A percentile compares a stretch with the other conserved stretches of the same genome.
Conservation (phyloP, 805 yeast species). For the Candida hispaniensis region DNA sequence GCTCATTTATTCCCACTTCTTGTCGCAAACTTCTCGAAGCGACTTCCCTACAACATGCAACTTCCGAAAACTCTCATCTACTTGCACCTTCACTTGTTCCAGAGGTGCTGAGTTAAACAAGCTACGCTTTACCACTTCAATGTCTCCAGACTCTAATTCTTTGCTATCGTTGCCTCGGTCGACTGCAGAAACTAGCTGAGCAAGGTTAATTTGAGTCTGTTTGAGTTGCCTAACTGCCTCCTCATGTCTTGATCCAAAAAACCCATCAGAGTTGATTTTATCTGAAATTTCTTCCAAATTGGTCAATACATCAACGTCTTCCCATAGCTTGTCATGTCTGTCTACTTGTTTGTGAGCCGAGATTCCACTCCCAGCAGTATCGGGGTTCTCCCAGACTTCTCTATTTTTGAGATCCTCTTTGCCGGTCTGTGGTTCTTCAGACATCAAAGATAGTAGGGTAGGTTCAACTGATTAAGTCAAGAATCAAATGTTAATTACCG, state of each 20-base stretch:
- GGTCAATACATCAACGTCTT: conserved; percentile 75
- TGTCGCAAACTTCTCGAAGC: conserved; percentile 29
- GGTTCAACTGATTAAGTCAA: too few relatives aligned
- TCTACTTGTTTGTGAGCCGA: conserved; percentile 42
- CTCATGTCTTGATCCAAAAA: conserved; percentile 37
- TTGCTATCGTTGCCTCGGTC: conserved; percentile 24
- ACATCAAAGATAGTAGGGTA: too few relatives aligned
- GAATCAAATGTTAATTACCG: too few relatives aligned
- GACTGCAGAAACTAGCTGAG: conserved; percentile 32
- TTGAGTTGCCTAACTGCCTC: conserved; percentile 44
- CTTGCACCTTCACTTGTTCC: conserved; percentile 39
- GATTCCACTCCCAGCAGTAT: too few relatives aligned
- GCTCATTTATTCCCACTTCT: too few relatives aligned
- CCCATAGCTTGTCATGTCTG: conserved; percentile 70
- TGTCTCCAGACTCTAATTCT: conserved; percentile 26
- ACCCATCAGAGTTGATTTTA: conserved; percentile 27
- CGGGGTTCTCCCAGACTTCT: too few relatives aligned
- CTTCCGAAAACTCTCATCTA: conserved; percentile 38
- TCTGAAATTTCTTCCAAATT: conserved; percentile 57
- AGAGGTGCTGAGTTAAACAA: conserved; percentile 43
- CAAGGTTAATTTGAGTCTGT: conserved; percentile 42
- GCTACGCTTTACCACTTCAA: conserved; percentile 29
- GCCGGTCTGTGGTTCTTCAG: too few relatives aligned
- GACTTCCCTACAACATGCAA: conserved; percentile 42
- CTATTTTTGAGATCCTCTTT: too few relatives aligned